These are phyloP conservation scores for Leptographium procerum DNA, from an alignment of 2,329 filamentous ascomycete genomes.

Conservation along the genomic window DNA sequence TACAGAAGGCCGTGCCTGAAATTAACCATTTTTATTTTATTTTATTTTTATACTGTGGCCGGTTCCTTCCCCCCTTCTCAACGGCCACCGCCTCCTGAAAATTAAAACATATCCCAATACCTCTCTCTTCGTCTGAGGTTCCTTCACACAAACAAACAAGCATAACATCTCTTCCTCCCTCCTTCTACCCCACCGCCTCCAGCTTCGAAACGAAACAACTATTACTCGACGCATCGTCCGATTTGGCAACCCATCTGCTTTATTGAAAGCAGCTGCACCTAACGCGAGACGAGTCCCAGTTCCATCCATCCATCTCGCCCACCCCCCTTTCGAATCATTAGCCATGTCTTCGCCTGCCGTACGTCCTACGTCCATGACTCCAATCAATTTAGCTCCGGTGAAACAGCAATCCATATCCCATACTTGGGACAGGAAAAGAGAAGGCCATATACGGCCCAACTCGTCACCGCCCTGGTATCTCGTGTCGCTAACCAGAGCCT, in stretches of 20 bases:
- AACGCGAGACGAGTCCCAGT: background rate
- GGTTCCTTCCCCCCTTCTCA: conserved; percentile 4
- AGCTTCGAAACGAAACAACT: conserved; percentile 11
- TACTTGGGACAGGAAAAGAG: background rate
- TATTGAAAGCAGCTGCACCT: background rate
- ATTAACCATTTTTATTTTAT: conserved; percentile 5
- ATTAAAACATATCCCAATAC: conserved; percentile 13
- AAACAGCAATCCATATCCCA: background rate
- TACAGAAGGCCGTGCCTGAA: background rate
- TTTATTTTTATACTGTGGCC: conserved; percentile 2
- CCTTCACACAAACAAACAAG: background rate
- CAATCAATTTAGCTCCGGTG: background rate
- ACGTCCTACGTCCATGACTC: conserved; percentile 13
- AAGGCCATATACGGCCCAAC: background rate
- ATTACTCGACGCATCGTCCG: conserved; percentile 5
- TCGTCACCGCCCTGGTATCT: background rate
- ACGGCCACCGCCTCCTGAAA: conserved; percentile 14
- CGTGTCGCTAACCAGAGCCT: conserved; percentile 15
- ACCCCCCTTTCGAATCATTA: conserved; percentile 5
- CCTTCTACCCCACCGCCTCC: conserved; percentile 3
- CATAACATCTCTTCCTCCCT: background rate
- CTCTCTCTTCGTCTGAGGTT: background rate
- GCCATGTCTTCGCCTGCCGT: conserved; percentile 23
- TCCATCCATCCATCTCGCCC: conserved; percentile 1
- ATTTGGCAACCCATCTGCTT: background rate